Evolutionary conservation across 495 filamentous ascomycete genomes (phyloP).

Genomic region (Filosporella fistucella): DNA sequence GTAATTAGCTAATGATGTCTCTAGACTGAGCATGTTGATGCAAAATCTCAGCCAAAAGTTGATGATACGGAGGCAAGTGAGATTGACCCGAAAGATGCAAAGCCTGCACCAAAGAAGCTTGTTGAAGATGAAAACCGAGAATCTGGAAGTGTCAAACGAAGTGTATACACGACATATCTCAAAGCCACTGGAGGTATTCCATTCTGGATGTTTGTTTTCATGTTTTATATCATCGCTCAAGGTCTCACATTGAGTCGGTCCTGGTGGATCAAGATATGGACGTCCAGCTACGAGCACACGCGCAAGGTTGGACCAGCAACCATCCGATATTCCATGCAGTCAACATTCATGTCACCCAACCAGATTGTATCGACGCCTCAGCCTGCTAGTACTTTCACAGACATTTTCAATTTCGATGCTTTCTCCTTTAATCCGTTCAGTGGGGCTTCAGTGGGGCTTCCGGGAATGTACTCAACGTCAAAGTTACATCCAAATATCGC

Average conservation of each 20-base stretch:
- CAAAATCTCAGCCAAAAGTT: background rate
- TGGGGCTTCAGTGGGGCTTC: too few relatives aligned
- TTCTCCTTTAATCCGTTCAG: background rate
- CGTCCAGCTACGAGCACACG: constrained; percentile 26
- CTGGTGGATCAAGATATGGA: constrained; percentile 23
- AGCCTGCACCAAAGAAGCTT: constrained; percentile 36
- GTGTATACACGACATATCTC: constrained; percentile 51
- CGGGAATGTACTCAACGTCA: too few relatives aligned
- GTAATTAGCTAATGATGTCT: background rate
- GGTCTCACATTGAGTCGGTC: constrained; percentile 7
- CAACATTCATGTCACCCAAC: background rate
- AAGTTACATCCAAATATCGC: background rate
- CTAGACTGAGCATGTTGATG: background rate
- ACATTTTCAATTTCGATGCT: background rate
- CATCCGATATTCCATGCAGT: constrained; percentile 7
- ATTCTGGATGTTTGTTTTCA: constrained; percentile 16
- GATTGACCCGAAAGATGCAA: background rate
- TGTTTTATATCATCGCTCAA: constrained; percentile 15
- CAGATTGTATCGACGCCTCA: background rate
- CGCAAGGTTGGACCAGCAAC: constrained; percentile 13
- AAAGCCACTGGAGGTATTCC: constrained; percentile 40
- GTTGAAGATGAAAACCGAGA: constrained; percentile 53
- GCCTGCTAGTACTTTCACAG: background rate
- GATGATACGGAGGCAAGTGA: constrained; percentile 1
- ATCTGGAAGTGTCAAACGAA: constrained; percentile 43